phyloP scores from a whole-genome alignment of 2,329 filamentous ascomycete genomes.

The Aspergillus quadricinctus region DNA sequence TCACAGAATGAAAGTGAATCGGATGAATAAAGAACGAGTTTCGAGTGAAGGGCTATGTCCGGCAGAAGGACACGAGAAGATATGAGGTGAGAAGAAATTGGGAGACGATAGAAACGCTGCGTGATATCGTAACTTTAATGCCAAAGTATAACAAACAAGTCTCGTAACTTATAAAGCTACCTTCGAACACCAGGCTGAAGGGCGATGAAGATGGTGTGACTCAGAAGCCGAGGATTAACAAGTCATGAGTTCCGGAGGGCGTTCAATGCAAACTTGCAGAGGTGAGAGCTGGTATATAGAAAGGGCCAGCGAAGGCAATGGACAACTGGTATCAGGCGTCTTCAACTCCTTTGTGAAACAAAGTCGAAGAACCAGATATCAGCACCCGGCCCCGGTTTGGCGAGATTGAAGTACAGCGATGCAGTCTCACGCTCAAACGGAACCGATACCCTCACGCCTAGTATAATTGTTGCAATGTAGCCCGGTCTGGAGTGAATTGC shows the following conservation, averaged over 20 bases:
- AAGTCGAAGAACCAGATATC: slow-evolving; percentile 21
- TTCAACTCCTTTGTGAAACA: slow-evolving; percentile 14
- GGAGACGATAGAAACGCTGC: slow-evolving; percentile 31
- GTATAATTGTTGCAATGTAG: slow-evolving; percentile 14
- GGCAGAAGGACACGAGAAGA: slow-evolving; percentile 11
- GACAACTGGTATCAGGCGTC: slow-evolving; percentile 21
- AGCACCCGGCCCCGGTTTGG: slow-evolving; percentile 19
- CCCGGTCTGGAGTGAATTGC: background rate
- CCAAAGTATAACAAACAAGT: slow-evolving; percentile 23
- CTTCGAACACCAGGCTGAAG: slow-evolving; percentile 37
- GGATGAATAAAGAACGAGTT: slow-evolving; percentile 18
- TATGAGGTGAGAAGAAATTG: slow-evolving; percentile 8
- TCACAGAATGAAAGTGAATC: slow-evolving; percentile 17
- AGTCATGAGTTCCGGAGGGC: slow-evolving; percentile 23
- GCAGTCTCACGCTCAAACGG: slow-evolving; percentile 9
- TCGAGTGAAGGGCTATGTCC: slow-evolving; percentile 18
- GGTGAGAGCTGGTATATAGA: slow-evolving; percentile 14
- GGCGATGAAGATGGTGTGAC: slow-evolving; percentile 24
- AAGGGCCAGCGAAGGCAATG: slow-evolving; percentile 14
- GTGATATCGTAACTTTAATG: slow-evolving; percentile 36
- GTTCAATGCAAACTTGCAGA: slow-evolving; percentile 2
- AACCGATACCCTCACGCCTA: slow-evolving; percentile 12
- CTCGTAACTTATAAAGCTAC: slow-evolving; percentile 21
- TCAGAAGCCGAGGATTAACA: slow-evolving; percentile 25
- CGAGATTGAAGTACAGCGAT: slow-evolving; percentile 13